Conservation (phyloP, 129 eudicot species). For the Pulicaria dysenterica region DNA sequence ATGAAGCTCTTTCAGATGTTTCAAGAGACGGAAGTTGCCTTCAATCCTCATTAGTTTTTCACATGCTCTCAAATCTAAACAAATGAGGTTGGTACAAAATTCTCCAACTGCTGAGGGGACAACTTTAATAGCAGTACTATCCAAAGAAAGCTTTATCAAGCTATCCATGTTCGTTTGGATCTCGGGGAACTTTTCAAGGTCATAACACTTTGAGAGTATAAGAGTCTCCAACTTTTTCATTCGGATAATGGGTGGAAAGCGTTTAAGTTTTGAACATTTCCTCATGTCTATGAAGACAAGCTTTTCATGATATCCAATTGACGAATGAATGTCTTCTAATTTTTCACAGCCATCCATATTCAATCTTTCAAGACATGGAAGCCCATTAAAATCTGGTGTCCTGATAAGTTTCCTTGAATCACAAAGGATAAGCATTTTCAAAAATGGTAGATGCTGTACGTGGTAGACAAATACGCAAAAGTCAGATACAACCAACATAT, state of each 20-base stretch:
- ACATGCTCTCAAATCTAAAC: neutral
- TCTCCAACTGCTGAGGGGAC: neutral
- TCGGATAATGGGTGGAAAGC: no score
- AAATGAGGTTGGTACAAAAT: conserved; percentile 18
- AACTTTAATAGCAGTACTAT: neutral
- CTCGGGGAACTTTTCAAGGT: neutral
- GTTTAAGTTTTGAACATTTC: no score
- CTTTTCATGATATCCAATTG: no score
- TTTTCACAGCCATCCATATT: no score
- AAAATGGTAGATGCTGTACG: no score
- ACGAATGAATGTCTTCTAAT: conserved; percentile 22
- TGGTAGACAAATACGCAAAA: no score
- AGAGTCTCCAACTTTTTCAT: conserved; percentile 2
- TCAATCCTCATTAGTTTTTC: conserved; percentile 9
- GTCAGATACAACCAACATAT: no score
- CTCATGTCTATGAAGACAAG: no score
- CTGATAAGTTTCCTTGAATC: no score
- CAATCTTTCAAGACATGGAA: no score
- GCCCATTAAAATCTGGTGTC: no score
- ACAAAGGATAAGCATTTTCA: no score
- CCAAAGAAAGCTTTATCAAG: neutral
- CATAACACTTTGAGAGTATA: fast-evolving
- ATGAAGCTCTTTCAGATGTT: neutral
- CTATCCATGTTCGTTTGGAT: neutral
- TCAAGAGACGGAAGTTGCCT: neutral